Evolutionary conservation across 1,284 basidiomycete genomes (phyloP).

Genomic region (Tilletia horrida): DNA sequence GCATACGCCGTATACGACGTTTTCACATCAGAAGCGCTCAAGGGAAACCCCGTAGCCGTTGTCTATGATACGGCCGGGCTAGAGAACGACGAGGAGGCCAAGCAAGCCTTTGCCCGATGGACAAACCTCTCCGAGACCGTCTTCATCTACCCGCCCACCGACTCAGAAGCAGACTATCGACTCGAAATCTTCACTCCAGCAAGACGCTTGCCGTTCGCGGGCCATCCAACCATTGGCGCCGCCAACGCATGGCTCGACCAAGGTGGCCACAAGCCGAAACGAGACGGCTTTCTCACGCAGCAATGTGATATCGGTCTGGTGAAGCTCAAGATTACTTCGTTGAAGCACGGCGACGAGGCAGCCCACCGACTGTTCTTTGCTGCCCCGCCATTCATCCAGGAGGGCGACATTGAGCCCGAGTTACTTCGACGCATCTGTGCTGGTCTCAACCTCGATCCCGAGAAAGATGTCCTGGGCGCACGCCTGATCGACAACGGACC

Average conservation of each 20-base stretch:
- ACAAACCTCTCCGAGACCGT: constrained; percentile 49
- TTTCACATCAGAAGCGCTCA: constrained; percentile 35
- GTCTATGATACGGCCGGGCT: constrained; percentile 26
- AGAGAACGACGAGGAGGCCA: constrained; percentile 30
- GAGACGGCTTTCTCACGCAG: constrained; percentile 31
- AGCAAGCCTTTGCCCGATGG: constrained; percentile 36
- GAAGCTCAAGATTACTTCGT: constrained; percentile 20
- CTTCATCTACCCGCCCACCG: constrained; percentile 35
- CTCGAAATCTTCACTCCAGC: constrained; percentile 44
- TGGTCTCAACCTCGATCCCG: constrained; percentile 24
- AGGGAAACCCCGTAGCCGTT: constrained; percentile 48
- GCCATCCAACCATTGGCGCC: constrained; percentile 46
- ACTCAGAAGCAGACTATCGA: constrained; percentile 33
- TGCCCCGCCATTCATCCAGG: constrained; percentile 33
- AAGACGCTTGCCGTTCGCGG: constrained; percentile 43
- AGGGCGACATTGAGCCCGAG: constrained; percentile 28
- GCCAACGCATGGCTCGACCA: constrained; percentile 31
- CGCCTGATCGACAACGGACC: constrained; percentile 46
- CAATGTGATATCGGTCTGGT: constrained; percentile 43
- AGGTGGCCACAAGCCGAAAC: constrained; percentile 22
- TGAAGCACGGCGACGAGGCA: too few species aligned
- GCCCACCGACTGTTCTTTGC: constrained; percentile 24
- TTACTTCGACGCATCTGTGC: constrained; percentile 24
- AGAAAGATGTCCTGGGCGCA: constrained; percentile 27
- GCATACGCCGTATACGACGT: constrained; percentile 26